Base-by-base conservation (phyloP, 306 rosid genomes). In the Hylodesmum podocarpum region DNA sequence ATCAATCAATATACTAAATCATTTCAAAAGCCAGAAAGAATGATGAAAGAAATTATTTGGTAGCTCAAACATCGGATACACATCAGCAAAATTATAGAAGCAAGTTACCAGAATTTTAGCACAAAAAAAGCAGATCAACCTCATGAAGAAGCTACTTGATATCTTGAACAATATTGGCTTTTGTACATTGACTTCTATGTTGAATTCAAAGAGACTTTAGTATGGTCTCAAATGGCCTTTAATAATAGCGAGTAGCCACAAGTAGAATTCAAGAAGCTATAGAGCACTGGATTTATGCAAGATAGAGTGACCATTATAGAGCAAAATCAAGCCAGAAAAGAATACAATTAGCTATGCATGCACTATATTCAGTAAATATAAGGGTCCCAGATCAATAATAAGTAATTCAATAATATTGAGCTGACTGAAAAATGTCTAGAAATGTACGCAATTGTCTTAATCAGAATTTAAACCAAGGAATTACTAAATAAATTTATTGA, bases 1-100 rank as follows among this genome's bases (percentile, higher is more conserved):
- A 63, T 14, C 22, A 37, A 29, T 13, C 40, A 34, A 12, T 59
- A 28, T 10, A 55, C 67, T 50, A 49, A 66, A 33, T 11, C 27
- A 63, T 65, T 41, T 63, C 39, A 44, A 76, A 76, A 40, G 27
- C 47, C 50, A 39, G 3, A 69, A 47, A 49, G 22, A 49, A 49
- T 19, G 13, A 57, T 16, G 14, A 13, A 27, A 58, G 16, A 21
- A 58, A 51, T 75, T 12, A 66, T 46, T 34, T 40, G 43, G 67
- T 15, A 73, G 66, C 50, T 76, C 49, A 47, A 71, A 77, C 72
- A 66, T 67, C 21, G 39, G 21, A 72, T n/a, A n/a, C 28, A 31
- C 41, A 65, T 33, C 36, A 36, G 53, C 62, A 66, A 13, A 65
- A 14, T 6, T 31, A 47, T 77, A 41, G 49, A 46, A 66, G 27